These are phyloP conservation scores for Cymbidium sinense DNA, from an alignment of 106 monocot species.

Conservation along the genomic window DNA sequence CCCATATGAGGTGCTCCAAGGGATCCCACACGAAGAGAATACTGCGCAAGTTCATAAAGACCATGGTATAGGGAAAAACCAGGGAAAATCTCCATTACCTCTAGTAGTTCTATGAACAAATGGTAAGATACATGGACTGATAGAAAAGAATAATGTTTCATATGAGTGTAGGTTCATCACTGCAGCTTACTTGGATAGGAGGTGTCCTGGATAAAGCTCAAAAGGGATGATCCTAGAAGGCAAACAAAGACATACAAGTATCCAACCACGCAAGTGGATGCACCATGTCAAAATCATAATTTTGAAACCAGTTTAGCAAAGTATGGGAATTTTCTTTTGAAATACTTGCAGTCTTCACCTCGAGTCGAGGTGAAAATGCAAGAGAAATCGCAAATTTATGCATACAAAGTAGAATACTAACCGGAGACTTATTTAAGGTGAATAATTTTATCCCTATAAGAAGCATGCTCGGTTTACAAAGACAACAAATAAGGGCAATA, in stretches of 20 bases:
- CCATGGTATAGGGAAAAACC: too few relatives aligned
- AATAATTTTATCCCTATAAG: slow-evolving; percentile 42
- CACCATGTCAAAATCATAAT: neutral
- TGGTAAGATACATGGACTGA: neutral
- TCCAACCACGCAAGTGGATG: slow-evolving; percentile 18
- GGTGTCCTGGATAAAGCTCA: slow-evolving; percentile 34
- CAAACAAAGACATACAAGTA: slow-evolving; percentile 53
- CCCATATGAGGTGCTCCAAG: too few relatives aligned
- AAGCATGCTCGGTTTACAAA: too few relatives aligned
- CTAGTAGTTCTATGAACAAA: slow-evolving; percentile 5
- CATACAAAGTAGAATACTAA: slow-evolving; percentile 35
- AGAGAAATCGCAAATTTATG: slow-evolving; percentile 45
- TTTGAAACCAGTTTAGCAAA: neutral
- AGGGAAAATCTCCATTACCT: too few relatives aligned
- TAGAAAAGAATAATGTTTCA: neutral
- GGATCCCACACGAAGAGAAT: too few relatives aligned
- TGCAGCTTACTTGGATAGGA: too few relatives aligned
- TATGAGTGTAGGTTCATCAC: neutral
- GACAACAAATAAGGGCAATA: too few relatives aligned
- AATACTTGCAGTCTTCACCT: slow-evolving; percentile 46
- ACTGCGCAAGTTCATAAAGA: too few relatives aligned
- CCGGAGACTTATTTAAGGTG: slow-evolving; percentile 33
- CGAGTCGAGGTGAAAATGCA: slow-evolving; percentile 24
- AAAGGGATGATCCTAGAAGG: slow-evolving; percentile 30
- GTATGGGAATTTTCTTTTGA: neutral